These are phyloP conservation scores for Lactarius sp. DNA, from an alignment of 768 basidiomycete species.

Conservation along the genomic window DNA sequence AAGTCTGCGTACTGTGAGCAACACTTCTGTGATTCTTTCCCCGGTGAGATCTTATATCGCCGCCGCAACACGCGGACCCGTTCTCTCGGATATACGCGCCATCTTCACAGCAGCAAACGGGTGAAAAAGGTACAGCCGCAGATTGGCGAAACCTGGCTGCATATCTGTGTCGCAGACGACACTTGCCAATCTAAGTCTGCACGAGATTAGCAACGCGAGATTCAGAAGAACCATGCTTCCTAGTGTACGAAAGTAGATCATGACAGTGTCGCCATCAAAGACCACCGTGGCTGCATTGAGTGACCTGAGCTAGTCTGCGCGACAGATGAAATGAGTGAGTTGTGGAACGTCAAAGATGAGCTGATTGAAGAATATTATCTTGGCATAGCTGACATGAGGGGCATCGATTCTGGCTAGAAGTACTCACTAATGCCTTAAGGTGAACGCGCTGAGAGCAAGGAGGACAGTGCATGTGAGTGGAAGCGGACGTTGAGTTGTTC, in stretches of 20 bases:
- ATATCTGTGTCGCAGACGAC: background rate
- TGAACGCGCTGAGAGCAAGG: no score
- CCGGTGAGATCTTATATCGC: background rate
- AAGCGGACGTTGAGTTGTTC: background rate
- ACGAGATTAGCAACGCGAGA: background rate
- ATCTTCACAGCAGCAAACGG: background rate
- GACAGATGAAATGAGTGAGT: background rate
- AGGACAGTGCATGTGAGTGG: no score
- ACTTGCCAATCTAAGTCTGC: background rate
- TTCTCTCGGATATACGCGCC: background rate
- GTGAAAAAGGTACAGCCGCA: background rate
- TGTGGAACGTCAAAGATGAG: background rate
- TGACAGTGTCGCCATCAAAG: background rate
- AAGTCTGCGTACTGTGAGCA: background rate
- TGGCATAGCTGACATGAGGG: background rate
- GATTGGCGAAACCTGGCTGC: background rate
- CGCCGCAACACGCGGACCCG: background rate
- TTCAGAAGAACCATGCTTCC: background rate
- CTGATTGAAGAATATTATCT: background rate
- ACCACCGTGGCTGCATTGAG: background rate
- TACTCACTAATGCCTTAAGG: no score
- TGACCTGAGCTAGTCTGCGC: background rate
- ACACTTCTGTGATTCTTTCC: background rate
- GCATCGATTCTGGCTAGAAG: background rate
- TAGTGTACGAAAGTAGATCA: background rate